Percentiles rank a stretch among this genome's conserved stretches.
These are phyloP conservation scores for Sesbania bispinosa DNA, from an alignment of 306 rosid species.

Conservation along the genomic window DNA sequence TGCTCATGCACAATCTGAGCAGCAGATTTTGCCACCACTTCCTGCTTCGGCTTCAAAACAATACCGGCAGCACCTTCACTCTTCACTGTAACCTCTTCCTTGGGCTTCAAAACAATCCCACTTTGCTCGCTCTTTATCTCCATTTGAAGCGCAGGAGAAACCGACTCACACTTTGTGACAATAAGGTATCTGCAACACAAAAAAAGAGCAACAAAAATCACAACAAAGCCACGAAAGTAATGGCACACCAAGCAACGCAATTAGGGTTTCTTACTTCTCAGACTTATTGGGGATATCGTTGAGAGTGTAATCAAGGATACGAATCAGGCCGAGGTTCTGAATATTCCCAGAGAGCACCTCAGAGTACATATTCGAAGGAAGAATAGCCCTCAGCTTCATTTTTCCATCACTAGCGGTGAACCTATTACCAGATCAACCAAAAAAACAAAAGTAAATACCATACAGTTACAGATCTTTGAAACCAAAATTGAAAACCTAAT, in stretches of 20 bases:
- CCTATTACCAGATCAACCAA: constrained; percentile 35
- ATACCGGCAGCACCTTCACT: constrained; percentile 46
- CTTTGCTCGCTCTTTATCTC: constrained; percentile 52
- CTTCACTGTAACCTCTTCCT: constrained; percentile 32
- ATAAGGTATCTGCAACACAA: constrained; percentile 55
- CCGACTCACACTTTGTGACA: constrained; percentile 66
- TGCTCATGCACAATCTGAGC: constrained; percentile 89
- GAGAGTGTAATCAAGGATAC: constrained; percentile 63
- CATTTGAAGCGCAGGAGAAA: constrained; percentile 64
- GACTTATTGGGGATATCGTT: constrained; percentile 67
- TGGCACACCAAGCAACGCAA: not conserved
- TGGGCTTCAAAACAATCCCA: constrained; percentile 38
- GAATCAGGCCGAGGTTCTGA: constrained; percentile 87
- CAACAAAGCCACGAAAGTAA: not conserved
- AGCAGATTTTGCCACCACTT: constrained; percentile 69
- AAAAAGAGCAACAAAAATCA: not conserved
- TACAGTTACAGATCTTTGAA: not conserved
- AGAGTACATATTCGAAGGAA: constrained; percentile 43
- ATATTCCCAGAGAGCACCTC: constrained; percentile 62
- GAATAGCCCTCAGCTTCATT: constrained; percentile 58
- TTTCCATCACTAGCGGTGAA: constrained; percentile 78
- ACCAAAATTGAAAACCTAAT: not conserved
- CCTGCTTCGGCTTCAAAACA: constrained; percentile 67
- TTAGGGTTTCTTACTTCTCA: constrained; percentile 64
- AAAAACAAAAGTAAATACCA: not conserved